Base-by-base conservation (phyloP, 805 yeast species). In the Starmerella bombi region DNA sequence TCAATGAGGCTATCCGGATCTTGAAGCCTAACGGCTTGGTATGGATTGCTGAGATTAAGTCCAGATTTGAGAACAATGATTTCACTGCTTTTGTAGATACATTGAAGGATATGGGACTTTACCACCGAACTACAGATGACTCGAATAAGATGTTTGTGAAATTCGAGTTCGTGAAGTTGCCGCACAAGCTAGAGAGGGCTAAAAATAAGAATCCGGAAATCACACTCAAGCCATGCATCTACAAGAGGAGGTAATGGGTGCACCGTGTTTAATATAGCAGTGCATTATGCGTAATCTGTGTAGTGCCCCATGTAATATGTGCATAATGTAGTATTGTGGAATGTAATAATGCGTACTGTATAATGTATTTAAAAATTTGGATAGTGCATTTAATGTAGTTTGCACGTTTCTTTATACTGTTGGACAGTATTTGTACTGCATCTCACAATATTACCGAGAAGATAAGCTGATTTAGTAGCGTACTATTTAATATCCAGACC, bases 41-140 rank as follows among this genome's bases (percentile, higher is more conserved):
- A 35, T 91, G 98, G 98, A 84, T 91, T 35, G 91, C 97, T 2
- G 99, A 91, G 58, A 91, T 91, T 62, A 88, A 88, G 61, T 83
- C 95, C 1, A 69, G 99, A 55, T 82, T 91, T 53, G 54, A 51
- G 25, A 94, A 85, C 53, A 42, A 42, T 16, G 59, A 60, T 25
- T 59, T 58, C 12, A 40, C 49, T 7, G 86, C 80, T 51, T 91
- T 91, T 61, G 82, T 79, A 10, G 72, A 80, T 19, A 75, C 80
- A 1, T 66, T 91, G 51, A 84, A 84, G 57, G 60, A 72, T 38
- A 38, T 50, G 43, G 98, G 97, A 0, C 82, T 91, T 50, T 80
- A 80, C 64, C 94, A 84, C 62, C 81, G 81, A 57, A 70, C 71
- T 38, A 86, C 96, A 1, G 96, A 88, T 60, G 78, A 80, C 51